Conservation (phyloP, 106 monocot genomes). For the Amphibolis antarctica region DNA sequence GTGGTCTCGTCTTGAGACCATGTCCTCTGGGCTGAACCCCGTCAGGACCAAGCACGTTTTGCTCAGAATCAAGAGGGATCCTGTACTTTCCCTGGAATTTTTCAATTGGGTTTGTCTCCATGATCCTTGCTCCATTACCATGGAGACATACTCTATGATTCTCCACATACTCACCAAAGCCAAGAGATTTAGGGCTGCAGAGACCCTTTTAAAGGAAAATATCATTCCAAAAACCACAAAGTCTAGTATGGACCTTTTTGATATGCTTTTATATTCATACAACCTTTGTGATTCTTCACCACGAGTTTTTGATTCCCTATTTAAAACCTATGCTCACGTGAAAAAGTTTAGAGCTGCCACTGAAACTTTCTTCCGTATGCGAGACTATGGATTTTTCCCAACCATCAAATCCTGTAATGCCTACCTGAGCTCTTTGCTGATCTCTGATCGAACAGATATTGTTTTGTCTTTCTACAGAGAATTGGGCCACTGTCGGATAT, state of each 20-base stretch:
- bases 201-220: constrained; percentile 28
- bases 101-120: constrained; percentile 29
- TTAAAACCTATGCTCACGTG: constrained; percentile 47
- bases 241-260: constrained; percentile 32
- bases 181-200: constrained; percentile 28
- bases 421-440: constrained; percentile 49
- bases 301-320: constrained; percentile 54
- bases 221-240: constrained; percentile 17
- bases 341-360: constrained; percentile 61
- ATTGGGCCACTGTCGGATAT: constrained; percentile 50
- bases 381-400: constrained; percentile 67
- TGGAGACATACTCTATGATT: constrained; percentile 32
- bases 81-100: constrained; percentile 60
- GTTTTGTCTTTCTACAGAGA: constrained; percentile 48
- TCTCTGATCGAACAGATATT: constrained; percentile 35
- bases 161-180: constrained; percentile 52
- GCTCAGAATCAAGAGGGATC: constrained; percentile 34
- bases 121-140: constrained; percentile 22
- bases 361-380: constrained; percentile 46
- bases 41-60: constrained; percentile 36
- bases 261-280: constrained; percentile 42
- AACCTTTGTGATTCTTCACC: constrained; percentile 52
- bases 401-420: constrained; percentile 71
- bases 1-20: constrained; percentile 37
- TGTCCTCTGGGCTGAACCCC: constrained; percentile 34